Evolutionary conservation across 176 grass and related monocot species (phyloP).

Genomic region (Ananas comosus): DNA sequence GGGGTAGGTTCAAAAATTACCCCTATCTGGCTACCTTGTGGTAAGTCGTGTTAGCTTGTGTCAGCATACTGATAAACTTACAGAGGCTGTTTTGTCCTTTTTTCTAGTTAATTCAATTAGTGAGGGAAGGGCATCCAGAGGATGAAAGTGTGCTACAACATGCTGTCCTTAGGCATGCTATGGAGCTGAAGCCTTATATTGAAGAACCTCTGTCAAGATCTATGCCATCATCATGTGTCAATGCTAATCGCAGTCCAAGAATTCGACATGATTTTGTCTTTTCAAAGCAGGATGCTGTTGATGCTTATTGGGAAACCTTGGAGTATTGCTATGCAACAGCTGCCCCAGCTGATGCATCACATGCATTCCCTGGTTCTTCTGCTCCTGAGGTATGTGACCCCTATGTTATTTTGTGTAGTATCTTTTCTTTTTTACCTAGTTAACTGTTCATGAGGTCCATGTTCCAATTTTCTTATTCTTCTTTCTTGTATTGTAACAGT

Average conservation of each 20-base stretch:
- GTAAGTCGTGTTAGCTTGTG: neutral
- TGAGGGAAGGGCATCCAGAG: constrained; percentile 31
- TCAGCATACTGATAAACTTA: neutral
- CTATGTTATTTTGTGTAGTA: neutral
- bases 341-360: constrained; percentile 41
- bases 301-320: constrained; percentile 93
- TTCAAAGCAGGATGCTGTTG: constrained; percentile 54
- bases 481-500: neutral
- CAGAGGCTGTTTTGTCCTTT: constrained; percentile 9
- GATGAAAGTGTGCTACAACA: constrained; percentile 38
- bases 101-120: constrained; percentile 65
- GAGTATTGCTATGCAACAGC: constrained; percentile 77
- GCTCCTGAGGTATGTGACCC: constrained; percentile 56
- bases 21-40: neutral
- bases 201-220: constrained; percentile 73
- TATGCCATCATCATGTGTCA: constrained; percentile 42
- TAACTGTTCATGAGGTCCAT: neutral
- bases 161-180: constrained; percentile 45
- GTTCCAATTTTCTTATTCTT: neutral
- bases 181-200: constrained; percentile 91
- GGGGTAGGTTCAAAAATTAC: neutral
- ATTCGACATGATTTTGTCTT: constrained; percentile 90
- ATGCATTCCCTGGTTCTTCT: constrained; percentile 83
- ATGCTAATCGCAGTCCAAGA: constrained; percentile 28
- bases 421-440: neutral